Conservation (phyloP, 2,329 filamentous ascomycete species). For the Hypocreales sp. region DNA sequence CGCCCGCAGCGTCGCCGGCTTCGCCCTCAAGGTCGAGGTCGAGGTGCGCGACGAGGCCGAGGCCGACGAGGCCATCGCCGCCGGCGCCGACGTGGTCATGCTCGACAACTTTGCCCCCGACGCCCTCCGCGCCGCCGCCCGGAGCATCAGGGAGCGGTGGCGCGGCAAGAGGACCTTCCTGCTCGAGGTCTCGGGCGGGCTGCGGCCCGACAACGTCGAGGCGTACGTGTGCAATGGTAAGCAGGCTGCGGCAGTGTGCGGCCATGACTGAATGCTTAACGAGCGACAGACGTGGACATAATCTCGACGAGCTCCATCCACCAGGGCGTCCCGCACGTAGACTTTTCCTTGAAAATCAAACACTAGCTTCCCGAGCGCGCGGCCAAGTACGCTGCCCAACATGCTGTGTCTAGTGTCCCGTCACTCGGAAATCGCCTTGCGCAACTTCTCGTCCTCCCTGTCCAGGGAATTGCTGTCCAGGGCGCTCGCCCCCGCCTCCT, state of each 20-base stretch:
- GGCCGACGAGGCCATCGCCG: slow-evolving; percentile 79
- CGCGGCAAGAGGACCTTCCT: slow-evolving; percentile 57
- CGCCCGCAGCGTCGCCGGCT: slow-evolving; percentile 72
- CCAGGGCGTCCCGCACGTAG: slow-evolving; percentile 83
- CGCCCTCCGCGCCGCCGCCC: slow-evolving; percentile 60
- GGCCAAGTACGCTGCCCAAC: too few species aligned
- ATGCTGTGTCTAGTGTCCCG: too few species aligned
- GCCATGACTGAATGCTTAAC: too few species aligned
- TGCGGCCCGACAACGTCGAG: slow-evolving; percentile 73
- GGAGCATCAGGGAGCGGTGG: slow-evolving; percentile 67
- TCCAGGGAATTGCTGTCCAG: too few species aligned
- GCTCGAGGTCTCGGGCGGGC: slow-evolving; percentile 82
- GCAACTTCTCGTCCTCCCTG: too few species aligned
- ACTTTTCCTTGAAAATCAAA: slow-evolving; percentile 86
- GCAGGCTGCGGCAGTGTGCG: slow-evolving; percentile 12
- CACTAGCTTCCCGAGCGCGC: slow-evolving; percentile 10
- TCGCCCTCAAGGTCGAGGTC: slow-evolving; percentile 88
- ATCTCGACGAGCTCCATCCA: slow-evolving; percentile 95
- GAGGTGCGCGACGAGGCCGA: slow-evolving; percentile 81
- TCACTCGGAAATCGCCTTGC: too few species aligned
- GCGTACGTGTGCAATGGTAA: slow-evolving; percentile 61
- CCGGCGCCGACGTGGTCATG: slow-evolving; percentile 93
- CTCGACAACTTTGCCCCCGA: slow-evolving; percentile 85
- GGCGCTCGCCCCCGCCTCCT: not conserved
- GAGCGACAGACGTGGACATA: slow-evolving; percentile 73